Evolutionary conservation across 116 monocot genomes (phyloP).

Genomic region (Papilionanthe hybrid): DNA sequence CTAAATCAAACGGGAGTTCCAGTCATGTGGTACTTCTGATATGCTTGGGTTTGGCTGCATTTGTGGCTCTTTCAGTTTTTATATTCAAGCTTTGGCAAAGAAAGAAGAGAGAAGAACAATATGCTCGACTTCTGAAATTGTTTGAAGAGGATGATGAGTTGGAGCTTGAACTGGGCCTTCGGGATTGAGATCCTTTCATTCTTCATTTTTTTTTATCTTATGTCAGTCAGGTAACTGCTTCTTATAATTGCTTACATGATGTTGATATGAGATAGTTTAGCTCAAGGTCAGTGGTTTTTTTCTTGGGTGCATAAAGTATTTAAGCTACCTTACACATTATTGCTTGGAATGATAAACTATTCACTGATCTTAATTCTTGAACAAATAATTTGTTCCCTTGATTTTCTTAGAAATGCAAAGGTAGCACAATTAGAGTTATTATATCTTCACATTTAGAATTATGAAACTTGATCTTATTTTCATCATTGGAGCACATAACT

Average conservation of each 20-base stretch:
- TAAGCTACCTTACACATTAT: background rate
- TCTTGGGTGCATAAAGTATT: background rate
- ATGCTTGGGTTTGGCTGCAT: constrained; percentile 29
- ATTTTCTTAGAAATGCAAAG: background rate
- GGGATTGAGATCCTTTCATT: constrained; percentile 36
- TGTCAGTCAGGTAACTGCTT: background rate
- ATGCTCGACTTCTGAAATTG: constrained; percentile 63
- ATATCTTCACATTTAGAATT: background rate
- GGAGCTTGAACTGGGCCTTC: constrained; percentile 74
- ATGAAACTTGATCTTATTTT: background rate
- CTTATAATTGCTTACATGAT: background rate
- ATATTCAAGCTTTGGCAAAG: constrained; percentile 70
- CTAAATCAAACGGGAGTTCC: constrained; percentile 22
- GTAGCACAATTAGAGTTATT: background rate
- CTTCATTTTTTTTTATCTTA: background rate
- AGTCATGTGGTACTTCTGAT: constrained; percentile 34
- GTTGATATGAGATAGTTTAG: background rate
- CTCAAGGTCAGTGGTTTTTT: background rate
- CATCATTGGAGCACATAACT: too few species aligned
- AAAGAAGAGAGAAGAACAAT: constrained; percentile 75
- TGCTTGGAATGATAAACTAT: background rate
- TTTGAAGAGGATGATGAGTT: constrained; percentile 90
- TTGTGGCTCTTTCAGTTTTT: constrained; percentile 31
- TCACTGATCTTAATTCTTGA: background rate
- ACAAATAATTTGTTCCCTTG: background rate